Base-by-base conservation (phyloP, 1,139 yeast genomes). In the Pichia sp. region DNA sequence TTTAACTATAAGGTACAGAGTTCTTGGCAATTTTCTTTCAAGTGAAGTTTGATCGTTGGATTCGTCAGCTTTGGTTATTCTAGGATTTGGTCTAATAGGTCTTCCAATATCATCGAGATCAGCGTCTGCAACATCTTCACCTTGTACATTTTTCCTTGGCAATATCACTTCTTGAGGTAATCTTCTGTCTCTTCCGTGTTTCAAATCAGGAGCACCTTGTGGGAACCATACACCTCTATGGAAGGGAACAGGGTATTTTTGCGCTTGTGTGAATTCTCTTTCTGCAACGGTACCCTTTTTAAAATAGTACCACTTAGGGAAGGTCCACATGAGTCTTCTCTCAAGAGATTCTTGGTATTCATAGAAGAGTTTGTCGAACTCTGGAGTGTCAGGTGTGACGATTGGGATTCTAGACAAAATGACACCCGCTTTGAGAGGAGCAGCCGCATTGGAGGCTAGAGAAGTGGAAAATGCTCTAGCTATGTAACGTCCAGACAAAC, bases 311-410 rank as follows among this genome's bases (percentile, higher is more conserved):
- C 89, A 88, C 53, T 82, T 79, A 5, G 98, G 97, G 62, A 91
- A 91, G 1, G 97, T 88, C 95, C 96, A 88, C 95, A 89, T 88
- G 52, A 91, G 71, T 58, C 97, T 74, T 56, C 79, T 80, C 71
- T 89, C 89, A 47, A 91, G 71, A 59, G 84, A 95, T 46, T 77
- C 75, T 63, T 89, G 95, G 61, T 93, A 93, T 45, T 77, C 70
- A 61, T 82, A 84, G 63, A 82, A 91, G 42, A 78, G 79, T 47
- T 69, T 60, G 56, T 88, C 96, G 53, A 91, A 82, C 43, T 71
- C 74, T 10, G 82, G 71, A 41, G 79, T 66, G 48, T 84, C 93
- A 17, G 84, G 81, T 3, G 95, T 84, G 42, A 91, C 75, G 35
- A 91, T 70, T 23, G 98, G 98, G 39, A 71, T 74, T 62, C 98